A percentile compares a stretch with the other conserved stretches of the same genome.
Evolutionary conservation across 306 rosid species (phyloP).

Genomic region (Cicer chorassanicum): DNA sequence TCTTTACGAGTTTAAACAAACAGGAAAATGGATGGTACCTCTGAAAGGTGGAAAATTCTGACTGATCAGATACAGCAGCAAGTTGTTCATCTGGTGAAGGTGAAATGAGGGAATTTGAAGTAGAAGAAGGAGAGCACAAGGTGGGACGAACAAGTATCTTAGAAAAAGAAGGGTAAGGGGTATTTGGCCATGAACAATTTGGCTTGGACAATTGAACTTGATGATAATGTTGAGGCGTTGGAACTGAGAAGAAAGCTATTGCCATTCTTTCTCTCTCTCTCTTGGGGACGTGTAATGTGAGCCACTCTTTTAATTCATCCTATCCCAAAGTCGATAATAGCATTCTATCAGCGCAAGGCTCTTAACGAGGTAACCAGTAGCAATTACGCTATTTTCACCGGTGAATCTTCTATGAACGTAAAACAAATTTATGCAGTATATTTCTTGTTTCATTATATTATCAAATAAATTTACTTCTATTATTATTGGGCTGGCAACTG

Average conservation of each 20-base stretch:
- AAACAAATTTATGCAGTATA: no score
- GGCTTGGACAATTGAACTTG: conserved; percentile 44
- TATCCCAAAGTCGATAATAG: neutral
- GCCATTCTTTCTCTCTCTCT: conserved; percentile 55
- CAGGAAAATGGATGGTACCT: conserved; percentile 49
- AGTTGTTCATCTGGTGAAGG: conserved; percentile 55
- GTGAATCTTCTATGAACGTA: no score
- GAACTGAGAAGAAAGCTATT: conserved; percentile 55
- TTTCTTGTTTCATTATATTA: neutral
- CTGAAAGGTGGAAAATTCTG: conserved; percentile 42
- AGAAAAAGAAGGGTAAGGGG: conserved; percentile 37
- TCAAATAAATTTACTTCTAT: neutral
- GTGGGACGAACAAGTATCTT: conserved; percentile 42
- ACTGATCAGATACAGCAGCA: conserved; percentile 41
- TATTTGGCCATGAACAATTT: conserved; percentile 42
- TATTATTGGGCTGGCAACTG: neutral
- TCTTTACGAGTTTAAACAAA: neutral
- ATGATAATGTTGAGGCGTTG: conserved; percentile 45
- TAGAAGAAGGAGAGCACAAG: conserved; percentile 55
- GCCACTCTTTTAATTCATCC: conserved; percentile 37
- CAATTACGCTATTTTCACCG: neutral
- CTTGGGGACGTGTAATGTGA: conserved; percentile 35
- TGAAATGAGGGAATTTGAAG: conserved; percentile 60
- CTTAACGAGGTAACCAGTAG: neutral
- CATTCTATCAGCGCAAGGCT: conserved; percentile 23